phyloP scores from a whole-genome alignment of 75 land plant genomes.

The Isoetes taiwanensis region DNA sequence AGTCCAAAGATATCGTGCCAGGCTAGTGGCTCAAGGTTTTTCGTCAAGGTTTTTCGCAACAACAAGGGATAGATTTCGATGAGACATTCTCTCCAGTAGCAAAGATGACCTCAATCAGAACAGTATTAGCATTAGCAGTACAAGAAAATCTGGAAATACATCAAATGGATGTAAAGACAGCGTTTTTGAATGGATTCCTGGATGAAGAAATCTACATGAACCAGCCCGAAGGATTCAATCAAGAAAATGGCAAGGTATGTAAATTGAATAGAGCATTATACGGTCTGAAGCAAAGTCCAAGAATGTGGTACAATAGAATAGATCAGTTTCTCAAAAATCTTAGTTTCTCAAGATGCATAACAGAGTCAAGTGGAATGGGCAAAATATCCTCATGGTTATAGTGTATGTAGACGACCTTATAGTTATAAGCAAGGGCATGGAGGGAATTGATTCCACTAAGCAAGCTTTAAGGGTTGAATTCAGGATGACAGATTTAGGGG shows the following conservation, averaged over 20 bases:
- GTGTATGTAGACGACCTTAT: no score
- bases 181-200: constrained; percentile 1
- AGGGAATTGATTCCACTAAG: no score
- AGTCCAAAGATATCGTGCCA: background rate
- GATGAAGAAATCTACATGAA: background rate
- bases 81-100: background rate
- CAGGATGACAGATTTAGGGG: no score
- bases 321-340: background rate
- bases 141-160: background rate
- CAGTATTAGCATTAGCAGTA: background rate
- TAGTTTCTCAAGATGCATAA: background rate
- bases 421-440: no score
- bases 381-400: no score
- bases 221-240: background rate
- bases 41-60: background rate
- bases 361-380: no score
- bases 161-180: constrained; percentile 6
- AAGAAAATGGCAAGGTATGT: background rate
- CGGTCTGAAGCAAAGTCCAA: background rate
- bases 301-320: background rate
- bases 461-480: no score
- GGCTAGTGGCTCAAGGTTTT: constrained; percentile 4
- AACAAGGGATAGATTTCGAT: background rate
- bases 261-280: background rate
- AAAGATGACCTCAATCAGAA: background rate